Percentiles rank a stretch among this genome's conserved stretches.
These are phyloP conservation scores for Marasmius tenuissimus DNA, from an alignment of 1,284 basidiomycete genomes.

Conservation along the genomic window DNA sequence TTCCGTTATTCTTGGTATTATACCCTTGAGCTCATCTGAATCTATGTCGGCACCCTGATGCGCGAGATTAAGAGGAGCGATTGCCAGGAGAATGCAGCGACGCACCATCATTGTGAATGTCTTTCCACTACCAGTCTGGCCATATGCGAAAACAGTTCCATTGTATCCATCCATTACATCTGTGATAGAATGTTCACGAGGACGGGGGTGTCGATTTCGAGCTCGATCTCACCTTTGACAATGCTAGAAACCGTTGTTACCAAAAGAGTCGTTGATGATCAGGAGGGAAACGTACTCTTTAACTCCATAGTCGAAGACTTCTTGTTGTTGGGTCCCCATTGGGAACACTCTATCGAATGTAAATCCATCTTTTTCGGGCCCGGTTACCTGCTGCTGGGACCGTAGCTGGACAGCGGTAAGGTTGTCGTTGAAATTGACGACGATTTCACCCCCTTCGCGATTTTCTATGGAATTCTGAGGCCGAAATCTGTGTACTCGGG, in stretches of 20 bases:
- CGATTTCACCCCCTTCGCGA: constrained; percentile 88
- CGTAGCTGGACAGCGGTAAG: constrained; percentile 81
- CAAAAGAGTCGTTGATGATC: constrained; percentile 13
- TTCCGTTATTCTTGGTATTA: constrained; percentile 98
- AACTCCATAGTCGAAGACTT: constrained; percentile 98
- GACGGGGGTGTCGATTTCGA: not conserved
- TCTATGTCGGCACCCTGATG: constrained; percentile 94
- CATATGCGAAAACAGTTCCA: constrained; percentile 97
- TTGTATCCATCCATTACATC: constrained; percentile 99
- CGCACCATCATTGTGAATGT: constrained; percentile 97
- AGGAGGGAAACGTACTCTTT: constrained; percentile 72
- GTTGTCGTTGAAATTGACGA: constrained; percentile 88
- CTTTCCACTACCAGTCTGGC: constrained; percentile 97
- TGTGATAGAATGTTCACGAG: constrained; percentile 29
- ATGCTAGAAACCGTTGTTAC: constrained; percentile 47
- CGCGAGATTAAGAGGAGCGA: constrained; percentile 15
- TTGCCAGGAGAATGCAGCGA: constrained; percentile 13
- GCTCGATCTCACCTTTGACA: constrained; percentile 61
- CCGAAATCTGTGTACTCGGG: constrained; percentile 70
- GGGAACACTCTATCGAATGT: constrained; percentile 97
- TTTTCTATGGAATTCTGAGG: constrained; percentile 92
- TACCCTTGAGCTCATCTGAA: constrained; percentile 87
- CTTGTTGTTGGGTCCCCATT: constrained; percentile 87
- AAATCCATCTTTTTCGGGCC: constrained; percentile 91
- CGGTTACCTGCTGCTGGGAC: constrained; percentile 62